A percentile compares a stretch with the other conserved stretches of the same genome.
Evolutionary conservation across 1,139 yeast species (phyloP).

Genomic region (Saccharomycopsis phalli): DNA sequence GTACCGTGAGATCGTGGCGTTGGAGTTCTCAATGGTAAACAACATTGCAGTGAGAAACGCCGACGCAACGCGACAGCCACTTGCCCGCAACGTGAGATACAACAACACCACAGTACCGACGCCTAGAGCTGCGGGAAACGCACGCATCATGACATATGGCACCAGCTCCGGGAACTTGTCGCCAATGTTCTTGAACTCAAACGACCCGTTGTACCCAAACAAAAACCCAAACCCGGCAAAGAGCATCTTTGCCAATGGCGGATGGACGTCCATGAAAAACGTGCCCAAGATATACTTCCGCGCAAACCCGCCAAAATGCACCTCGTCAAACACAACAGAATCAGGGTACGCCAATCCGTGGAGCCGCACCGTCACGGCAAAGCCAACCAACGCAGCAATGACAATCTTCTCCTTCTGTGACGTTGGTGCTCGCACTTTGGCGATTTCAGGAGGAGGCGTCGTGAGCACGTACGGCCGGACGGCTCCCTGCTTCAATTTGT

Average conservation of each 20-base stretch:
- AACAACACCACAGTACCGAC: conserved; percentile 66
- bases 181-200: conserved; percentile 66
- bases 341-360: conserved; percentile 56
- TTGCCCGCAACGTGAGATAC: conserved; percentile 73
- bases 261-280: conserved; percentile 90
- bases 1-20: conserved; percentile 81
- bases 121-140: conserved; percentile 78
- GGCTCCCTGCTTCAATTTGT: conserved; percentile 34
- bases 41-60: conserved; percentile 60
- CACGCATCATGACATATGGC: conserved; percentile 80
- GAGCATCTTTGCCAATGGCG: conserved; percentile 85
- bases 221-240: conserved; percentile 67
- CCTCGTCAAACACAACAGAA: conserved; percentile 91
- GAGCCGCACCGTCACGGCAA: conserved; percentile 52
- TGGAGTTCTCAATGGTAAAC: conserved; percentile 76
- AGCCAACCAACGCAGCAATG: conserved; percentile 42
- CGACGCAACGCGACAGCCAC: conserved; percentile 77
- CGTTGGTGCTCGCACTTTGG: conserved; percentile 30
- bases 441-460: conserved; percentile 35
- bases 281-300: conserved; percentile 61
- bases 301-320: conserved; percentile 76
- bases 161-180: conserved; percentile 46
- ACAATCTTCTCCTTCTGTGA: conserved; percentile 31
- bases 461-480: conserved; percentile 34
- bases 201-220: conserved; percentile 74